Evolutionary conservation across 169 alveolate genomes (phyloP), one percentile per base, ranked within the genome.

Genomic region (Cryptosporidium sp.): DNA sequence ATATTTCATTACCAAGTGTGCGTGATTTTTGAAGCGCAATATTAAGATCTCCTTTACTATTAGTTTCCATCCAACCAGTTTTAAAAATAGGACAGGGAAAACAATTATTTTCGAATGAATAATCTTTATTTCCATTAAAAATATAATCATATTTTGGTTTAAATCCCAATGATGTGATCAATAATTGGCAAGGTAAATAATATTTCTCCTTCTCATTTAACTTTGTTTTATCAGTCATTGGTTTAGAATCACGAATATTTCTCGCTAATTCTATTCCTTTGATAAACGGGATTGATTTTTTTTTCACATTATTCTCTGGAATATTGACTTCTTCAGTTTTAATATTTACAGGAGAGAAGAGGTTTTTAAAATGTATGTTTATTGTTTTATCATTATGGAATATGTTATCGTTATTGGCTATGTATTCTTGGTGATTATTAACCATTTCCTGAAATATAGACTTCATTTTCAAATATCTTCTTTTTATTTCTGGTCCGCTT

Each of bases 61-160:
- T 67, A 7, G 89, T 62, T n/a, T 42, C 52, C 89, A 80, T 80
- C 89, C 89, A 80, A 29, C 89, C 89, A 48, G 75, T 62, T 23
- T 44, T 60, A 42, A 62, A 80, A n/a, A 80, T 51, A 21, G 75
- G 89, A 39, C 80, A 65, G 3, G 51, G 10, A 48, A 12, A 14
- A 12, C 4, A 1, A 44, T 80, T 33, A 3, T 75, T 39, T 18
- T 42, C 68, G 9, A 16, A 9, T 39, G 65, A 70, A 44, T 31
- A 10, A 10, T 60, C 61, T 18, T 14, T 61, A 29, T 21, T 62
- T 65, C 12, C 44, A 33, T 39, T 52, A 48, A 44, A 80, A 61
- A 80, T 26, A 18, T 80, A 70, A 37, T 53, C 37, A 29, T 31
- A 44, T 42, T 62, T 53, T 0, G 75, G 80, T 44, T 80, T 80